These are phyloP conservation scores for Erodium chrysanthum DNA, from an alignment of 441 rosid species.

Conservation along the genomic window DNA sequence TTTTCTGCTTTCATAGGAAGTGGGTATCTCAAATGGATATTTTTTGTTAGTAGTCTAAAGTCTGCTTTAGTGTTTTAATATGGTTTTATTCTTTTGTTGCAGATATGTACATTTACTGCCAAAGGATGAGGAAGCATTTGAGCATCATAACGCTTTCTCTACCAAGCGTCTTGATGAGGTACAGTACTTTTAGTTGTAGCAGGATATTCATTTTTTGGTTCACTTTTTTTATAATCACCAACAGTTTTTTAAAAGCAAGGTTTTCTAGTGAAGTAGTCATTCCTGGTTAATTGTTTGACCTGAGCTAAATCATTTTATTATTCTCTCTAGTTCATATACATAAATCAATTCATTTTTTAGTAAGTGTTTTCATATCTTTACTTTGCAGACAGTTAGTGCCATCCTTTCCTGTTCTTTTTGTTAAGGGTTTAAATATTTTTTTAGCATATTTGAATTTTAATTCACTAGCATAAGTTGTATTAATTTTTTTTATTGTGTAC, in stretches of 20 bases:
- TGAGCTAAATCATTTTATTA: neutral
- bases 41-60: slow-evolving; percentile 1
- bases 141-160: slow-evolving; percentile 59
- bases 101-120: slow-evolving; percentile 97
- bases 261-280: neutral
- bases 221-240: neutral
- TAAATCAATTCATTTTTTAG: neutral
- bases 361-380: neutral
- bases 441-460: neutral
- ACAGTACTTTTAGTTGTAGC: slow-evolving; percentile 14
- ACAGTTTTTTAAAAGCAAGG: neutral
- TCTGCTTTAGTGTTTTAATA: slow-evolving; percentile 4
- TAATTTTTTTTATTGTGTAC: slow-evolving; percentile 11
- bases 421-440: neutral
- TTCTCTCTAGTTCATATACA: neutral
- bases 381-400: neutral
- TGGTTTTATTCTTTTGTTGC: slow-evolving; percentile 18
- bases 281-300: neutral
- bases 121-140: slow-evolving; percentile 80
- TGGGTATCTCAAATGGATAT: neutral
- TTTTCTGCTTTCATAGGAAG: neutral
- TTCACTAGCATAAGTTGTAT: neutral
- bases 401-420: neutral
- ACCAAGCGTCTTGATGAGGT: slow-evolving; percentile 93
- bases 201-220: neutral